phyloP scores from a whole-genome alignment of 78 protist species.

The Dictyostelium firmibasis region DNA sequence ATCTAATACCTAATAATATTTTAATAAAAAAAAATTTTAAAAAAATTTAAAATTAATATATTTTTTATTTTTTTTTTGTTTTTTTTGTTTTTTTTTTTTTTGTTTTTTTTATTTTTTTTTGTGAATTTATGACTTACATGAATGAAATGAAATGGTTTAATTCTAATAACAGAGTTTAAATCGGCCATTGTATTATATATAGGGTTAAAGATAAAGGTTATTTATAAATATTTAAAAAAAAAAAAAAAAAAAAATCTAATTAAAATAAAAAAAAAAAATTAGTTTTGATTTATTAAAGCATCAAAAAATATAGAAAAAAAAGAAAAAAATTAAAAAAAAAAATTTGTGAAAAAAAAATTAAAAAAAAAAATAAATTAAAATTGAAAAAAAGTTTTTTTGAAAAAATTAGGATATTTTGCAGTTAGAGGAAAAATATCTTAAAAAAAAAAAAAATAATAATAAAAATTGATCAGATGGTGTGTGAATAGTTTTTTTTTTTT shows the following conservation, averaged over 20 bases:
- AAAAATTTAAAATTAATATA: background rate
- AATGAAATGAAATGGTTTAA: constrained; percentile 78
- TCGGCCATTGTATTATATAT: constrained; percentile 21
- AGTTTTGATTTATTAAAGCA: background rate
- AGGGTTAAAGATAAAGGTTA: background rate
- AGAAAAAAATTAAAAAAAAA: background rate
- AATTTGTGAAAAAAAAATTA: background rate
- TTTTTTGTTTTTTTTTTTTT: background rate
- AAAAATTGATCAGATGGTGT: background rate
- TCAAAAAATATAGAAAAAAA: background rate
- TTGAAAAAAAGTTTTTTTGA: background rate
- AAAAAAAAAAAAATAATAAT: background rate
- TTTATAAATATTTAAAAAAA: background rate
- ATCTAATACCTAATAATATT: constrained; percentile 59
- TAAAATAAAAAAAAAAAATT: background rate
- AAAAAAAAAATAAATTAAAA: background rate
- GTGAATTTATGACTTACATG: constrained; percentile 77
- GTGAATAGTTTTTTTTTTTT: background rate
- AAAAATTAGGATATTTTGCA: background rate
- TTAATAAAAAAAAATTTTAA: background rate
- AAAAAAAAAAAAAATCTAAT: background rate
- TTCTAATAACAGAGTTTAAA: constrained; percentile 46
- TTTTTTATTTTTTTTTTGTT: background rate
- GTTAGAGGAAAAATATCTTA: background rate
- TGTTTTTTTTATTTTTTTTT: background rate